Evolutionary conservation across 2,329 filamentous ascomycete genomes (phyloP).

Genomic region (Aspergillus novofumigatus): DNA sequence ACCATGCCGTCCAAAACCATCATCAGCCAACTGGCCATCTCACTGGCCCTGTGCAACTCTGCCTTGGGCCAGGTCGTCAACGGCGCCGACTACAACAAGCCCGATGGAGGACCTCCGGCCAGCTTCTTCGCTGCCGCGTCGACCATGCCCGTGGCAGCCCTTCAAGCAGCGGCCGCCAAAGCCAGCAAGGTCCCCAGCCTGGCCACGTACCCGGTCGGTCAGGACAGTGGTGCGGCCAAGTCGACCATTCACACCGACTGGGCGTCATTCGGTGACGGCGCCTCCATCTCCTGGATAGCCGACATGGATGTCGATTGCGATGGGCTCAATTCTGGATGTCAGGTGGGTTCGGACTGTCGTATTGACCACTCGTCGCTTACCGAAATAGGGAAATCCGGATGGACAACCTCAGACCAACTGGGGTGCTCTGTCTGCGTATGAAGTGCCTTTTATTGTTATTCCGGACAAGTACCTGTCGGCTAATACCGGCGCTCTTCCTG

Average conservation of each 20-base stretch:
- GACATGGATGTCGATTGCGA: conserved; percentile 35
- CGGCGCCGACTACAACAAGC: conserved; percentile 20
- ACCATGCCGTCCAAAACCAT: not conserved
- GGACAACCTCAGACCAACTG: conserved; percentile 25
- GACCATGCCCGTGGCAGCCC: conserved; percentile 19
- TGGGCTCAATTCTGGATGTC: conserved; percentile 24
- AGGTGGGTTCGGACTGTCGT: conserved; percentile 5
- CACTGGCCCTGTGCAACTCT: not conserved
- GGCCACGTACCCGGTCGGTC: conserved; percentile 23
- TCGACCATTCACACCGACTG: conserved; percentile 29
- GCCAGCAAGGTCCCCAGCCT: conserved; percentile 19
- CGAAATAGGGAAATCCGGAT: conserved; percentile 24
- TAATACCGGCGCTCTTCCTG: conserved; percentile 16
- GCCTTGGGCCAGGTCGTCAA: conserved; percentile 13
- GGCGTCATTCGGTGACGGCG: conserved; percentile 22
- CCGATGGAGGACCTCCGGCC: conserved; percentile 19
- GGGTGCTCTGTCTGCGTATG: conserved; percentile 28
- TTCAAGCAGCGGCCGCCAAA: conserved; percentile 22
- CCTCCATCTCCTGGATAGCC: conserved; percentile 25
- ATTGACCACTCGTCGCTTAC: not conserved
- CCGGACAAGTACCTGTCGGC: conserved; percentile 23
- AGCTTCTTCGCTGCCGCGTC: conserved; percentile 25
- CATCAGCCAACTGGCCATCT: not conserved
- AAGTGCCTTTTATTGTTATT: conserved; percentile 30
- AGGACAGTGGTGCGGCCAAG: conserved; percentile 10